Conservation (phyloP, 2,329 filamentous ascomycete genomes). For the Fusarium falciforme region DNA sequence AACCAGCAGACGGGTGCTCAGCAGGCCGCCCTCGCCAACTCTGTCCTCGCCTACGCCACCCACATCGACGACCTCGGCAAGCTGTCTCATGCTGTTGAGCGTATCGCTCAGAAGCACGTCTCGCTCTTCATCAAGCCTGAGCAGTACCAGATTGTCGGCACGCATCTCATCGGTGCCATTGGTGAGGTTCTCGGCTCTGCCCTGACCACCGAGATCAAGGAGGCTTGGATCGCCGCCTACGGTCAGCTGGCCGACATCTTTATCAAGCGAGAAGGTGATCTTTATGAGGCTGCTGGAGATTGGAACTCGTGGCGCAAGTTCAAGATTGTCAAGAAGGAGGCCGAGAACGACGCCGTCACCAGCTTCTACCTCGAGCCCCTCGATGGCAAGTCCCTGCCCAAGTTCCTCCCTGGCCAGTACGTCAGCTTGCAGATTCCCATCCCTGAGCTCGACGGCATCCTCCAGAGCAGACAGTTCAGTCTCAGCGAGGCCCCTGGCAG, state of each 20-base stretch:
- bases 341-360: conserved; percentile 70
- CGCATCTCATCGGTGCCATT: conserved; percentile 75
- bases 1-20: conserved; percentile 77
- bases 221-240: conserved; percentile 80
- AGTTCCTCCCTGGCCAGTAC: conserved; percentile 78
- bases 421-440: conserved; percentile 73
- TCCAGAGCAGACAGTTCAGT: conserved; percentile 81
- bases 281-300: conserved; percentile 65
- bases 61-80: conserved; percentile 77
- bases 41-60: conserved; percentile 78
- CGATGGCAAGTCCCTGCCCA: conserved; percentile 67
- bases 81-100: conserved; percentile 68
- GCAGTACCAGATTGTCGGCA: conserved; percentile 78
- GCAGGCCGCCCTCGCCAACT: conserved; percentile 73
- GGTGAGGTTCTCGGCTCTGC: conserved; percentile 74
- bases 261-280: conserved; percentile 70
- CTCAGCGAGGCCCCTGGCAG: conserved; percentile 70
- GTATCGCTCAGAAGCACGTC: conserved; percentile 82
- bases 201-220: conserved; percentile 72
- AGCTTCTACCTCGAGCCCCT: conserved; percentile 76
- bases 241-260: conserved; percentile 77
- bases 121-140: conserved; percentile 76
- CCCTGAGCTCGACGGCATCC: conserved; percentile 66
- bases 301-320: conserved; percentile 65
- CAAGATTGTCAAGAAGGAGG: conserved; percentile 68